These are phyloP conservation scores for Naganishia cerealis DNA, from an alignment of 1,284 basidiomycete species.

Conservation along the genomic window DNA sequence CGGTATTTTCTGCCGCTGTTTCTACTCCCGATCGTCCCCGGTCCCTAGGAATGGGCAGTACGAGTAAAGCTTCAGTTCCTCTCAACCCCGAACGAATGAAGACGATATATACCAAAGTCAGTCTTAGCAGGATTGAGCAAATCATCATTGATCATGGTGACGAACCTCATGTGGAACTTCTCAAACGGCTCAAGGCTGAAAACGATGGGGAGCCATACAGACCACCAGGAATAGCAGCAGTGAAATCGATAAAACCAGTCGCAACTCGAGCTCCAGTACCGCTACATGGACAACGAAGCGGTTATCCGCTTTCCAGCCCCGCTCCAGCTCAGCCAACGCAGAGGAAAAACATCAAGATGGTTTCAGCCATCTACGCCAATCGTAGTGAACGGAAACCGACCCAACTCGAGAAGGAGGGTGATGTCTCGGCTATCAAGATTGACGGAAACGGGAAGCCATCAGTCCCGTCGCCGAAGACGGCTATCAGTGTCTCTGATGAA, in stretches of 20 bases:
- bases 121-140: constrained; percentile 13
- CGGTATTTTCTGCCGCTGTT: constrained; percentile 5
- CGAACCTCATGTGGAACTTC: constrained; percentile 2
- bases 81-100: constrained; percentile 13
- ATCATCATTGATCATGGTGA: constrained; percentile 21
- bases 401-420: background rate
- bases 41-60: background rate
- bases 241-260: constrained; percentile 14
- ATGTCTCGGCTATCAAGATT: background rate
- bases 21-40: constrained; percentile 11
- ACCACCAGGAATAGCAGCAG: constrained; percentile 5
- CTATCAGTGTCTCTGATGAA: constrained; percentile 67
- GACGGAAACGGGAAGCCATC: constrained; percentile 6
- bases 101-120: background rate
- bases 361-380: constrained; percentile 54
- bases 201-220: background rate
- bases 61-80: background rate
- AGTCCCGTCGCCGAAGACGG: constrained; percentile 32
- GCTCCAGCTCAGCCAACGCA: background rate
- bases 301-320: background rate
- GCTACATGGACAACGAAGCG: background rate
- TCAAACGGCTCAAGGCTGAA: constrained; percentile 15
- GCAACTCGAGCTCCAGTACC: constrained; percentile 10
- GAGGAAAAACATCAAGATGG: constrained; percentile 29
- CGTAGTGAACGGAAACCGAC: constrained; percentile 38